Evolutionary conservation across 768 basidiomycete species (phyloP).

Genomic region (Mycena vulgaris): DNA sequence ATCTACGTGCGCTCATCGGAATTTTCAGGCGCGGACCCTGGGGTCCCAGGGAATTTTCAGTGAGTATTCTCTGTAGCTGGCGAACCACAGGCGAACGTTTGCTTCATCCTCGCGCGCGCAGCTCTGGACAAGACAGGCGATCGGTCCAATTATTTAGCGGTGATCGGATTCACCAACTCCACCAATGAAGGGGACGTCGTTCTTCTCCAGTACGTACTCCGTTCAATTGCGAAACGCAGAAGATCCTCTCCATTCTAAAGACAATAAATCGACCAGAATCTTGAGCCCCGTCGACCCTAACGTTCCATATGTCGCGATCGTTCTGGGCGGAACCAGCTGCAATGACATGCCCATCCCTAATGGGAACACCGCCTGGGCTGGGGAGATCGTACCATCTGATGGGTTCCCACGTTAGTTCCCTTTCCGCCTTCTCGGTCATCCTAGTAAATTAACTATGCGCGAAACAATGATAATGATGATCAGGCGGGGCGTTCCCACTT

Average conservation of each 20-base stretch:
- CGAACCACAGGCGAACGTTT: conserved; percentile 10
- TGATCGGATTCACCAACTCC: conserved; percentile 18
- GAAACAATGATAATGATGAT: conserved; percentile 2
- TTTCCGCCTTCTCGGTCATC: conserved; percentile 2
- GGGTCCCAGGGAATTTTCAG: conserved; percentile 27
- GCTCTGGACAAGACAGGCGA: conserved; percentile 19
- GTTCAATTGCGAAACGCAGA: conserved; percentile 5
- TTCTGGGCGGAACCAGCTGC: conserved; percentile 11
- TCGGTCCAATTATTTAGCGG: conserved; percentile 22
- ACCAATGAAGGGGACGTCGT: conserved; percentile 18
- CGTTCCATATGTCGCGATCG: conserved; percentile 18
- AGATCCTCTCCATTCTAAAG: conserved; percentile 1
- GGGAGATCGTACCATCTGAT: conserved; percentile 15
- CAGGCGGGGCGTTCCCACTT: conserved; percentile 20
- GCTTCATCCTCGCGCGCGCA: not conserved
- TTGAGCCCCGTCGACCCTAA: conserved; percentile 22
- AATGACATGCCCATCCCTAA: conserved; percentile 1
- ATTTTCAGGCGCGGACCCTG: conserved; percentile 22
- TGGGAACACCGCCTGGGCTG: conserved; percentile 12
- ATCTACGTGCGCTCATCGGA: conserved; percentile 16
- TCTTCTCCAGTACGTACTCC: conserved; percentile 28
- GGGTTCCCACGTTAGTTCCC: conserved; percentile 19
- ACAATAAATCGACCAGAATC: conserved; percentile 23
- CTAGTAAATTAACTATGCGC: conserved; percentile 1
- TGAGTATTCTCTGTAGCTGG: conserved; percentile 13